Evolutionary conservation across 805 yeast genomes (phyloP), one percentile per base, ranked within the genome.

Genomic region (Gaillardinia entomophila): DNA sequence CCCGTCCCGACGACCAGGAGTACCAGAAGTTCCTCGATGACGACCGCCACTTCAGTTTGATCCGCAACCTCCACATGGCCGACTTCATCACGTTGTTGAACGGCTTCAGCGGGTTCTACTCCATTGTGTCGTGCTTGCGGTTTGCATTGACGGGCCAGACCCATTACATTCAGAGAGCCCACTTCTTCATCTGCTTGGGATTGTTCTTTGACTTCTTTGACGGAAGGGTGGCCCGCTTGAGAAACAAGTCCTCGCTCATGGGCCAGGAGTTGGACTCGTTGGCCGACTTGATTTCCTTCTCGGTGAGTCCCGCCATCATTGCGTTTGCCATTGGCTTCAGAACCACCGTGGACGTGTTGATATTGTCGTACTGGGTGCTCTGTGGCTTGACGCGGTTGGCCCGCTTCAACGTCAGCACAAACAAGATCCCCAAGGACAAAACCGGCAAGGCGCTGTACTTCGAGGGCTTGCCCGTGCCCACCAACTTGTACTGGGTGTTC

Each of bases 241-340:
- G 96, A 62, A 83, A 88, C 56, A 87, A 89, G 64, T 76, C 95
- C 2, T 82, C 94, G 10, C 71, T 92, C 34, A 85, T 92, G 84
- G 98, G 98, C 39, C 97, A 92, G 61, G 98, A 92, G 63, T 75
- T 92, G 49, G 98, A 92, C 55, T 89, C 97, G 1, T 72, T 92
- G 48, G 98, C 98, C 15, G 98, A 92, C 61, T 75, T 92, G 49
- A 75, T 90, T 24, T 85, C 96, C 10, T 92, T 92, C 56, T 95
- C 97, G 41, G 96, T 90, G 22, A 89, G 95, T 2, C 98, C 98
- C 2, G 95, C 96, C 37, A 71, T 87, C 12, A 80, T 86, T 56
- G 98, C 95, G 3, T 92, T 88, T 57, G 78, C 89, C 28, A 75
- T 89, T 52, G 98, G 98, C 4, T 77, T 89, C 55, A 85, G 85